Evolutionary conservation across 148 eudicot genomes (phyloP), one percentile per base, ranked within the genome.

Genomic region (Rhododendron kiyosumense): DNA sequence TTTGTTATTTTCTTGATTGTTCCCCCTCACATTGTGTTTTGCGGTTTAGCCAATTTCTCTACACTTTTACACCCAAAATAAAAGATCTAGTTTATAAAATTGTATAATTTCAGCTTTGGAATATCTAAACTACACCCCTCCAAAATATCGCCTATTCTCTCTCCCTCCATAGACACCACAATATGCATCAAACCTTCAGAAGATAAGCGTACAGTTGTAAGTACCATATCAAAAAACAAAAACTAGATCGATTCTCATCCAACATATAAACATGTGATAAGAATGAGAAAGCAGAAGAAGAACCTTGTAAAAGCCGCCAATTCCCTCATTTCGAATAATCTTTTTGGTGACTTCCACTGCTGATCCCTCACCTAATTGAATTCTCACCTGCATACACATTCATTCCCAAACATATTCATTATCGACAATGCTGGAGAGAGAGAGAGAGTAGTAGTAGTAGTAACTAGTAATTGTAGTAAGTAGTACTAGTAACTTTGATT

Each of bases 281-380:
- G 32, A 69, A 28, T 4, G 17, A 67, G 75, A 61, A 51, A 78
- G 32, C 14, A 51, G 8, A 51, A 13, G 3, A 10, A 65, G 57
- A 3, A 93, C 94, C 92, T 90, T 93, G 88, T 93, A 93, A 84
- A 93, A 90, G 59, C 92, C 92, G 34, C 88, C 78, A 84, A 91
- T 51, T 79, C 94, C 94, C 87, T 93, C 90, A 57, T 89, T 85
- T 30, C 87, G 87, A n/a, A 93, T 91, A 89, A 93, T 90, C 84
- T 84, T 91, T 85, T 74, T 89, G 10, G 93, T 85, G 10, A 93
- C 90, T 14, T 88, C 86, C 9, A 71, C 74, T 4, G 93, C 93
- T 24, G 94, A 93, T 20, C 94, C 94, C 75, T 93, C 91, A 6
- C 94, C 94, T 84, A 93, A 59, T 75, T 93, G 94, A 30, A 93